phyloP scores from a whole-genome alignment of 768 basidiomycete species.

The Naganishia vaughanmartiniae region DNA sequence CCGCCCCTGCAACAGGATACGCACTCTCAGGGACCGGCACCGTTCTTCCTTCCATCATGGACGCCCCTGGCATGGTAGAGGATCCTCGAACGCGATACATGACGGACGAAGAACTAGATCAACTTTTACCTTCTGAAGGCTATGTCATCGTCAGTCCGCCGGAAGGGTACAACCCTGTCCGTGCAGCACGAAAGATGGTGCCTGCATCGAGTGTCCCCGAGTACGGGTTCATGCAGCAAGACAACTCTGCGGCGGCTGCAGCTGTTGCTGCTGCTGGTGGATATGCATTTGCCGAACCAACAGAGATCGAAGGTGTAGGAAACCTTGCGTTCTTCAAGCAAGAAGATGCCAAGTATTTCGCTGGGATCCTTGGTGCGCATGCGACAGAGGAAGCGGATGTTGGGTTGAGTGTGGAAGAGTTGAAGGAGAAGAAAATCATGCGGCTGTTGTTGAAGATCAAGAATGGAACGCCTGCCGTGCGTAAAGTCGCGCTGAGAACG shows the following conservation, averaged over 20 bases:
- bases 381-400: slow-evolving; percentile 79
- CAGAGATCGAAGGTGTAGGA: slow-evolving; percentile 96
- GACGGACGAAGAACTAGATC: slow-evolving; percentile 91
- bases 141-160: slow-evolving; percentile 92
- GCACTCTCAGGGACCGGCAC: slow-evolving; percentile 23
- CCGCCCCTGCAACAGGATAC: slow-evolving; percentile 48
- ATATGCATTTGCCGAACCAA: slow-evolving; percentile 74
- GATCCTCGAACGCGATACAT: slow-evolving; percentile 96
- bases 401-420: slow-evolving; percentile 86
- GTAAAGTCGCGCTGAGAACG: slow-evolving; percentile 94
- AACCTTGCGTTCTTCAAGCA: slow-evolving; percentile 96
- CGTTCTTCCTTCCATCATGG: slow-evolving; percentile 26
- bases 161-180: slow-evolving; percentile 81
- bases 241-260: slow-evolving; percentile 78
- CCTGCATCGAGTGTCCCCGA: slow-evolving; percentile 57
- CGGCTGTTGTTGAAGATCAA: slow-evolving; percentile 95
- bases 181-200: slow-evolving; percentile 59
- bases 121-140: slow-evolving; percentile 73
- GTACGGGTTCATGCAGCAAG: slow-evolving; percentile 93
- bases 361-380: slow-evolving; percentile 66
- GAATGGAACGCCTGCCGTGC: slow-evolving; percentile 96
- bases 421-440: slow-evolving; percentile 99
- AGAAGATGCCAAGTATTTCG: slow-evolving; percentile 96
- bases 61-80: slow-evolving; percentile 54
- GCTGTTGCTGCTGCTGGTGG: slow-evolving; percentile 85